Conservation (phyloP, 2,329 filamentous ascomycete genomes). For the Botrytis paeoniae region DNA sequence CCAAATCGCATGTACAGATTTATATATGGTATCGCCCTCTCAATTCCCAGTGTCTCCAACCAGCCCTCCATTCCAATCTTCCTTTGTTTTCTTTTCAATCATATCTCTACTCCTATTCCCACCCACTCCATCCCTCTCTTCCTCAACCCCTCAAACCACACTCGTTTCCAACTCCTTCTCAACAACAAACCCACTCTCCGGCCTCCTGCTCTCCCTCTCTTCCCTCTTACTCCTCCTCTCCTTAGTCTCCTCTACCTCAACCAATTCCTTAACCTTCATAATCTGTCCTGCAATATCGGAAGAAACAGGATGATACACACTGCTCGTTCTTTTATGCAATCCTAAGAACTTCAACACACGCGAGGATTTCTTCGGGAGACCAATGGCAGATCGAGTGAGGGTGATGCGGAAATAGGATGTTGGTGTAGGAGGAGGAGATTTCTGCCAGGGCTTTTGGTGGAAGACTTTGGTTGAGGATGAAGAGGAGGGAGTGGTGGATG, state of each 20-base stretch:
- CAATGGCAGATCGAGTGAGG: constrained; percentile 68
- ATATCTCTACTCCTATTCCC: not conserved
- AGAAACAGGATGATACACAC: constrained; percentile 69
- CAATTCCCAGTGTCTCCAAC: not conserved
- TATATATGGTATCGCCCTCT: not conserved
- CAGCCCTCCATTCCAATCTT: not conserved
- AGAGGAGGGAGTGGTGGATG: not conserved
- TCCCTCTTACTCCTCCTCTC: constrained; percentile 55
- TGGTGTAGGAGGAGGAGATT: constrained; percentile 18
- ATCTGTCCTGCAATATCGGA: constrained; percentile 68
- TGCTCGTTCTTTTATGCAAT: constrained; percentile 67
- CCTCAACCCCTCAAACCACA: not conserved
- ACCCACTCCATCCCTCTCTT: not conserved
- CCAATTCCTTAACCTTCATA: constrained; percentile 72
- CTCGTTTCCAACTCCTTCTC: constrained; percentile 45
- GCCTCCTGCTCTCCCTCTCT: constrained; percentile 58
- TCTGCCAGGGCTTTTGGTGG: constrained; percentile 4
- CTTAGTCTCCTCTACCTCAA: constrained; percentile 66
- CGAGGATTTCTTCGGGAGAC: constrained; percentile 60
- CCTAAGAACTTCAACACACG: constrained; percentile 69
- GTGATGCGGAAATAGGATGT: constrained; percentile 72
- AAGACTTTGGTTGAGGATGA: not conserved
- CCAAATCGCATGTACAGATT: not conserved
- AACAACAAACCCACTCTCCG: constrained; percentile 66
- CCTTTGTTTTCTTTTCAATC: not conserved